Conservation (phyloP, 345 rosid species). For the Corchorus capsularis region DNA sequence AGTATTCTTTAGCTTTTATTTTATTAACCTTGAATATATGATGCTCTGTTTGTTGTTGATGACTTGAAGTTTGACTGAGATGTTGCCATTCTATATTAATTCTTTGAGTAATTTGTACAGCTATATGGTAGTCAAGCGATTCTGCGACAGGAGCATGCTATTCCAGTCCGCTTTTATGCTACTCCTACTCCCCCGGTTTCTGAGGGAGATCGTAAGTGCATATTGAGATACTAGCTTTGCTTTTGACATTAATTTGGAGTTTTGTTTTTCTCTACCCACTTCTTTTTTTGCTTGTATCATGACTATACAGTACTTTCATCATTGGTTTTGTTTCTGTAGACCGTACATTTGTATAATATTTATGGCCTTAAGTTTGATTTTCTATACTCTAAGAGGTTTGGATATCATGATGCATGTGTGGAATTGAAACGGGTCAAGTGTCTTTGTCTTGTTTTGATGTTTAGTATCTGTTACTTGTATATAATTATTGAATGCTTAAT, state of each 20-base stretch:
- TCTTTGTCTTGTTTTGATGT: neutral
- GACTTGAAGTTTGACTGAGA: neutral
- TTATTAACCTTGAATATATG: neutral
- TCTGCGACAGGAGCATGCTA: conserved; percentile 50
- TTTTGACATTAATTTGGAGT: neutral
- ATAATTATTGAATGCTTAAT: neutral
- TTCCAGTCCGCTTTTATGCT: conserved; percentile 71
- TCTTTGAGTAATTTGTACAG: conserved; percentile 37
- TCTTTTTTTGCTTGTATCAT: neutral
- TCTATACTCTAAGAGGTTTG: neutral
- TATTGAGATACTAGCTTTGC: neutral
- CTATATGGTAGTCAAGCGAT: conserved; percentile 47
- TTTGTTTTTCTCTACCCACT: neutral
- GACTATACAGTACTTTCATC: neutral
- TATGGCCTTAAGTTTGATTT: neutral
- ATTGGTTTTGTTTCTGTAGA: neutral
- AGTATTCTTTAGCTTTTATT: neutral
- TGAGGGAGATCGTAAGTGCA: conserved; percentile 84
- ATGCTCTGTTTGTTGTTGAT: neutral
- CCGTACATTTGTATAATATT: neutral
- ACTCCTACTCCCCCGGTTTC: conserved; percentile 54
- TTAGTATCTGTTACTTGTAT: neutral
- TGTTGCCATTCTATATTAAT: neutral
- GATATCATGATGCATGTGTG: neutral
- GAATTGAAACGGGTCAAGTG: neutral